A percentile compares a stretch with the other conserved stretches of the same genome.
Evolutionary conservation across 495 filamentous ascomycete genomes (phyloP).

Genomic region (Podospora tetraspora): DNA sequence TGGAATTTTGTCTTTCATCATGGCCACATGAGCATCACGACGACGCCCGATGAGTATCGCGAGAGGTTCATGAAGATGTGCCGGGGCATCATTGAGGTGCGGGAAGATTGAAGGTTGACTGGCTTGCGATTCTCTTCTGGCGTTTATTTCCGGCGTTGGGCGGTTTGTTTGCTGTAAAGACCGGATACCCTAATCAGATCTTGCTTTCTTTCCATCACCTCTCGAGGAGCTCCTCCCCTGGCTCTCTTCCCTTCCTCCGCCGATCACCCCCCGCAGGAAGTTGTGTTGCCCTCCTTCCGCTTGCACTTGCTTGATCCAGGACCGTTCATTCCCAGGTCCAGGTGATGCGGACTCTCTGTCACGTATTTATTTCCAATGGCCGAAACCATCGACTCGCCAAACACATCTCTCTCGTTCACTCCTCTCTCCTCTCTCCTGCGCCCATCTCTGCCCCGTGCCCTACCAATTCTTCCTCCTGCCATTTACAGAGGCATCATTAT

Average conservation of each 20-base stretch:
- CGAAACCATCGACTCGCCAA: background rate
- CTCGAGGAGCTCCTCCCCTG: background rate
- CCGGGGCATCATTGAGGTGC: slow-evolving; percentile 47
- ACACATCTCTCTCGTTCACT: background rate
- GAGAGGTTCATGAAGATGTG: slow-evolving; percentile 61
- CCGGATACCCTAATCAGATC: background rate
- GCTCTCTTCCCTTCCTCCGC: background rate
- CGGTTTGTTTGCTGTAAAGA: background rate
- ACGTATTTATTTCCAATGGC: background rate
- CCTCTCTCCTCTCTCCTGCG: background rate
- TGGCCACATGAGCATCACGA: slow-evolving; percentile 68
- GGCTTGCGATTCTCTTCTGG: background rate
- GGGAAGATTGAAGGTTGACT: slow-evolving; percentile 21
- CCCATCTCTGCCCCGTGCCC: background rate
- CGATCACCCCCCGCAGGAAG: background rate
- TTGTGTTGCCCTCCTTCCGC: background rate
- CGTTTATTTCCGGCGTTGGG: background rate
- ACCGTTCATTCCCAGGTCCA: too few relatives aligned
- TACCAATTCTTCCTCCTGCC: background rate
- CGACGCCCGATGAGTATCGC: slow-evolving; percentile 59
- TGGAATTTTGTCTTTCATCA: slow-evolving; percentile 53
- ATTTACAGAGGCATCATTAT: background rate
- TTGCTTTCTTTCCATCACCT: background rate
- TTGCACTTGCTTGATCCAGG: too few relatives aligned
- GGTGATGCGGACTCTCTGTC: too few relatives aligned